phyloP scores from a whole-genome alignment of 108 stramenopile species.

The Pseudonitzschia multistriata region DNA sequence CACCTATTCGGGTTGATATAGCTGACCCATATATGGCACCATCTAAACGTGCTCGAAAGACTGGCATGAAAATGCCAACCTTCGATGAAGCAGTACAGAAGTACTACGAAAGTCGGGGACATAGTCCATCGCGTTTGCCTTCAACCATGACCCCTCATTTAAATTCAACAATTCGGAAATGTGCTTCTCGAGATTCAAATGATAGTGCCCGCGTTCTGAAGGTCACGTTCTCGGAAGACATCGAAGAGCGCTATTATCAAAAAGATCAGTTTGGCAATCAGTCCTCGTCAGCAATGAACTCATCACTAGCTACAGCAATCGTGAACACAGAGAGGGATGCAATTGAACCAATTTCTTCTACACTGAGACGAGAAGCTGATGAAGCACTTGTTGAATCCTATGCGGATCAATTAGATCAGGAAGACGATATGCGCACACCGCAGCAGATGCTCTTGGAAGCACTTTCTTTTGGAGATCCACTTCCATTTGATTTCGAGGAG shows the following conservation, averaged over 20 bases:
- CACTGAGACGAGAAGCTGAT: slow-evolving; percentile 12
- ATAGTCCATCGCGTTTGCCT: background rate
- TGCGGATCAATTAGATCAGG: slow-evolving; percentile 2
- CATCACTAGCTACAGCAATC: slow-evolving; percentile 11
- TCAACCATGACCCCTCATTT: background rate
- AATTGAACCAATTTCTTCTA: slow-evolving; percentile 10
- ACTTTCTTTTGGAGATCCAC: slow-evolving; percentile 10
- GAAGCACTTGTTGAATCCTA: slow-evolving; percentile 7
- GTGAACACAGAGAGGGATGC: slow-evolving; percentile 1
- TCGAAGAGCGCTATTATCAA: slow-evolving; percentile 15
- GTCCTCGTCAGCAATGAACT: background rate
- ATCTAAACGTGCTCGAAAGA: background rate
- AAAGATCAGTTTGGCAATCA: background rate
- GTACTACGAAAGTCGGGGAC: background rate
- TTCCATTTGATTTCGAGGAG: slow-evolving; percentile 13
- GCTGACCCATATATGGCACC: background rate
- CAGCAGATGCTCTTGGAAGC: slow-evolving; percentile 10
- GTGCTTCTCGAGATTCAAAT: slow-evolving; percentile 19
- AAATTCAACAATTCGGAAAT: slow-evolving; percentile 1
- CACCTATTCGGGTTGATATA: background rate
- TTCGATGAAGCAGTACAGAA: slow-evolving; percentile 6
- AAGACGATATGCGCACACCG: background rate
- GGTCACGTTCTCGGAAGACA: slow-evolving; percentile 26
- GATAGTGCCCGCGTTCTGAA: background rate
- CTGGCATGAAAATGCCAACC: background rate